Conservation (phyloP, 306 rosid genomes). For the Vigna unguiculata region DNA sequence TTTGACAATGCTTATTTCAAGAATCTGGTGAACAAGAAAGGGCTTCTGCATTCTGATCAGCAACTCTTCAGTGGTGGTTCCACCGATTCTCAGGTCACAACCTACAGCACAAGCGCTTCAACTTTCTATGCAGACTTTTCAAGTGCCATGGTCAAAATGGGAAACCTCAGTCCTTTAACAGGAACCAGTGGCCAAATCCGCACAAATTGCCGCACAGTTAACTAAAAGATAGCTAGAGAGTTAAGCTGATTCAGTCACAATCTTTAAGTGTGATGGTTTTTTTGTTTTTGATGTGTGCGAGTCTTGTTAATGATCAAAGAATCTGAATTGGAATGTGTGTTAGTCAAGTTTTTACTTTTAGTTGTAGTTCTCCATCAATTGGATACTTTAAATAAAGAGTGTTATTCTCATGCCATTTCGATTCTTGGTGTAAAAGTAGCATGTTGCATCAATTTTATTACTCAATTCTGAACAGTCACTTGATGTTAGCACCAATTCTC, state of each 20-base stretch:
- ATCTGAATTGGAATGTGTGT: constrained; percentile 33
- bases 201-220: constrained; percentile 56
- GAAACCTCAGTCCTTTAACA: constrained; percentile 65
- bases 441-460: too few species aligned
- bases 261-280: constrained; percentile 17
- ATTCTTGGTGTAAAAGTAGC: too few species aligned
- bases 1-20: constrained; percentile 70
- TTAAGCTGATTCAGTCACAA: constrained; percentile 7
- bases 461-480: too few species aligned
- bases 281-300: background rate
- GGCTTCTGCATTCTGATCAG: constrained; percentile 60
- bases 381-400: background rate
- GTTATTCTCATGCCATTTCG: background rate
- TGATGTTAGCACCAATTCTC: too few species aligned
- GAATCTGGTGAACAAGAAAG: constrained; percentile 56
- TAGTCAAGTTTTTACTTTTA: background rate
- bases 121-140: constrained; percentile 65
- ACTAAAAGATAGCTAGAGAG: constrained; percentile 40
- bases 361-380: background rate
- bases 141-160: constrained; percentile 73
- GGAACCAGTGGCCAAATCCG: constrained; percentile 70
- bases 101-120: constrained; percentile 48
- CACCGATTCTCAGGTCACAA: constrained; percentile 51
- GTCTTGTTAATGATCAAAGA: background rate
- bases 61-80: constrained; percentile 59